phyloP scores from a whole-genome alignment of 2,329 filamentous ascomycete species.

The Sporothrix mexicana region DNA sequence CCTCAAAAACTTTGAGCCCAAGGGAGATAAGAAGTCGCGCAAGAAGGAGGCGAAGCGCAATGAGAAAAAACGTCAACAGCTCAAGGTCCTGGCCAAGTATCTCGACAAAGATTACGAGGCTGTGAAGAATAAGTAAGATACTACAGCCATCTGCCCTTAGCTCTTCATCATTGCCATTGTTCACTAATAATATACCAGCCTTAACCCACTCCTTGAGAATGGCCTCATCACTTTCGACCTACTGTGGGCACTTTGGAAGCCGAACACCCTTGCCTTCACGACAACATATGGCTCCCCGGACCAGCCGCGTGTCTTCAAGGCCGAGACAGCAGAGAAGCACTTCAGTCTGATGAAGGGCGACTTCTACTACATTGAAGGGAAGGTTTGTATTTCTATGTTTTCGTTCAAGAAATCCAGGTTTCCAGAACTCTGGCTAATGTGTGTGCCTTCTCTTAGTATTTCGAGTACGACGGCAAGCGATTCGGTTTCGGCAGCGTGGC shows the following conservation, averaged over 20 bases:
- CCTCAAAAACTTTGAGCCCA: conserved; percentile 63
- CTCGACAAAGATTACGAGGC: conserved; percentile 73
- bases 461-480: conserved; percentile 87
- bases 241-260: conserved; percentile 88
- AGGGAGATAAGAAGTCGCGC: conserved; percentile 59
- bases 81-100: conserved; percentile 62
- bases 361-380: conserved; percentile 77
- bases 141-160: not conserved
- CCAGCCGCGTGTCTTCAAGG: conserved; percentile 81
- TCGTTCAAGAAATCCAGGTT: not conserved
- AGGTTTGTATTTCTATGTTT: conserved; percentile 42
- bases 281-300: conserved; percentile 77
- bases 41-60: conserved; percentile 66
- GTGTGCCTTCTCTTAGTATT: conserved; percentile 56
- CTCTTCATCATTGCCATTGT: not conserved
- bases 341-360: conserved; percentile 71
- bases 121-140: conserved; percentile 65
- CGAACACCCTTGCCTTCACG: conserved; percentile 78
- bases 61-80: conserved; percentile 64
- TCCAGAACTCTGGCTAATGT: too few species aligned
- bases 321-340: conserved; percentile 76
- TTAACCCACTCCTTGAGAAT: conserved; percentile 79
- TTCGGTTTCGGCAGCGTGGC: conserved; percentile 77
- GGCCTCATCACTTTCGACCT: conserved; percentile 89
- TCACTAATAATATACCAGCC: conserved; percentile 49